Percentiles rank a stretch among this genome's conserved stretches.
Evolutionary conservation across 73 alveolate genomes (phyloP).

Genomic region (Paramecium caudatum): DNA sequence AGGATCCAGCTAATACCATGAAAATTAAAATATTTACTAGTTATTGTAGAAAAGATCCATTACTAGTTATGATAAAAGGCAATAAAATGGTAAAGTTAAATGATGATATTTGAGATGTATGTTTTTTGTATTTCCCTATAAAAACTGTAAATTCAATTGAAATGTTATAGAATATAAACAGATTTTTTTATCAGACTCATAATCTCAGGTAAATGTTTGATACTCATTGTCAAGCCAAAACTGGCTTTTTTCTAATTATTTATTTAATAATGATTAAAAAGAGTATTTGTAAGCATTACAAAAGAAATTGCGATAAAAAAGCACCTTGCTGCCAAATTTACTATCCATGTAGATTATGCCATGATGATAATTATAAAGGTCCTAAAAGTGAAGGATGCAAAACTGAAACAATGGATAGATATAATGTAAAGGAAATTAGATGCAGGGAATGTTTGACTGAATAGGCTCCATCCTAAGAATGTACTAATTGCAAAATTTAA

Average conservation of each 20-base stretch:
- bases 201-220: too few species aligned
- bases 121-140: too few species aligned
- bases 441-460: conserved; percentile 79
- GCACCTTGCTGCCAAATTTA: conserved; percentile 85
- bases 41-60: neutral
- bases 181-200: too few species aligned
- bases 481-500: conserved; percentile 78
- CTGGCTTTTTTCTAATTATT: too few species aligned
- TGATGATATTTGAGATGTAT: neutral
- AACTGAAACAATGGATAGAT: conserved; percentile 82
- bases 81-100: neutral
- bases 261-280: conserved; percentile 37
- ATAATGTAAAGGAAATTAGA: conserved; percentile 76
- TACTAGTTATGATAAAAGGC: neutral
- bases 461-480: conserved; percentile 72
- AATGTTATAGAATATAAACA: too few species aligned
- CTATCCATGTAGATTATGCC: conserved; percentile 91
- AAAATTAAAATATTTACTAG: conserved; percentile 4
- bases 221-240: too few species aligned
- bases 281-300: conserved; percentile 82
- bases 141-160: too few species aligned
- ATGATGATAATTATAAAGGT: conserved; percentile 82
- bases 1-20: neutral
- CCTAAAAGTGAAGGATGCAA: conserved; percentile 81
- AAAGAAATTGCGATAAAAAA: conserved; percentile 80